A percentile compares a stretch with the other conserved stretches of the same genome.
phyloP scores from a whole-genome alignment of 225 moss, liverwort and hornwort species.

The Physcomitrellopsis africana region DNA sequence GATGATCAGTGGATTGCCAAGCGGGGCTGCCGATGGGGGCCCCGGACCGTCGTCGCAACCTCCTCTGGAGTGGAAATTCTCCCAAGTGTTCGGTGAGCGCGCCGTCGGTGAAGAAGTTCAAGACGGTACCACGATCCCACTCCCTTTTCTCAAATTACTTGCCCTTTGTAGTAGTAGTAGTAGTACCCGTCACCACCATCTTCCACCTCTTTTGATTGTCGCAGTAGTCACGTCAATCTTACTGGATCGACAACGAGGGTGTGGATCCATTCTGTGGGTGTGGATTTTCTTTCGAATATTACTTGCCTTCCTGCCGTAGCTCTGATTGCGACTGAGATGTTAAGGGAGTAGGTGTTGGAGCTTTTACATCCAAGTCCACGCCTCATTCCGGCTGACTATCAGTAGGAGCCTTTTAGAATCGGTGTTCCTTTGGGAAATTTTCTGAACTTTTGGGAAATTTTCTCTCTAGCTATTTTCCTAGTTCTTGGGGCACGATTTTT shows the following conservation, averaged over 20 bases:
- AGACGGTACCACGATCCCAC: conserved; percentile 49
- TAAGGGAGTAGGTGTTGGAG: too few relatives aligned
- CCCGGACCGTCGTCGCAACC: background rate
- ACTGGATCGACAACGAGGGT: too few relatives aligned
- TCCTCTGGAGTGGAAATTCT: conserved; percentile 78
- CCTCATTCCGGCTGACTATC: background rate
- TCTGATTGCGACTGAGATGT: too few relatives aligned
- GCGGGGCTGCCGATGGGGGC: background rate
- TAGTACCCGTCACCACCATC: background rate
- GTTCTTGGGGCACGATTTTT: too few relatives aligned
- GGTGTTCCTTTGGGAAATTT: too few relatives aligned
- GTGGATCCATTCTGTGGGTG: too few relatives aligned
- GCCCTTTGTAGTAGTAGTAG: background rate
- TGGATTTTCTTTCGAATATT: too few relatives aligned
- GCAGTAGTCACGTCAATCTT: background rate
- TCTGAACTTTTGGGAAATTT: too few relatives aligned
- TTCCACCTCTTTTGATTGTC: background rate
- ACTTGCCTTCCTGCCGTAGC: too few relatives aligned
- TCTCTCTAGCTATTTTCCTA: background rate
- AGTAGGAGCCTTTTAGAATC: background rate
- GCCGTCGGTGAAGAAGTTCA: conserved; percentile 77
- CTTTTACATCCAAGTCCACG: too few relatives aligned
- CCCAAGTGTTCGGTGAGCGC: conserved; percentile 74
- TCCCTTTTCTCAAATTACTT: too few relatives aligned
- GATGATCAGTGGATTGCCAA: background rate